Base-by-base conservation (phyloP, 768 basidiomycete species). In the Pleurotus ostreatus region DNA sequence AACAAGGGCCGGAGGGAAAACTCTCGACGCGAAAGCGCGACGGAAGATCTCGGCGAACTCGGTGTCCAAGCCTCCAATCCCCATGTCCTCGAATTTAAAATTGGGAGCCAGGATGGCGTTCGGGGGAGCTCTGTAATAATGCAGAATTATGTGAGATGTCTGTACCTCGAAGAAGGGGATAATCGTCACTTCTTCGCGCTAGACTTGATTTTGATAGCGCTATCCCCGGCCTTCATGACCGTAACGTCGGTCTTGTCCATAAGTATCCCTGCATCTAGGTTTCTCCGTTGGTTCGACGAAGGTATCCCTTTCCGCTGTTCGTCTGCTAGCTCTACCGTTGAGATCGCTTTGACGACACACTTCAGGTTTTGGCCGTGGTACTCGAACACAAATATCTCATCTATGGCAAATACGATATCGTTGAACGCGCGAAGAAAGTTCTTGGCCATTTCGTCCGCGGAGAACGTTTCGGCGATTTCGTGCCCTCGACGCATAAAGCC, bases 11-110 rank as follows among this genome's bases (percentile, higher is more conserved):
- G 95, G 95, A 40, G 97, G 97, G 73, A 98, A 99, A n/a, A 99
- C 94, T 46, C 97, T 92, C 47, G 90, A 93, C 0, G 97, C 95
- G 67, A 99, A 99, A 0, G 97, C 97, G 65, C 97, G 89, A 68
- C 97, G 91, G 78, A 99, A 99, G 66, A 99, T 99, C 43, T 93
- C 87, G 55, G 84, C 84, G 67, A 99, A 99, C 68, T 99, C 97
- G 6, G 84, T 78, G 69, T 99, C 97, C 34, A 99, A 78, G 65
- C 97, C 97, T 65, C 97, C 97, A 65, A 99, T 98, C 15, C 97
- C 97, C 96, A 99, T 98, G 69, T 99, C 97, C 66, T 96, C 92
- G 60, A 99, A 99, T 71, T 97, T 98, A 83, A 99, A 99, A 72
- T 98, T 98, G 1, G 97, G 94, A 0, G 94, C 87, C 8, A 99